These are phyloP conservation scores for Pterula multifida DNA, from an alignment of 1,284 basidiomycete genomes.

Conservation along the genomic window DNA sequence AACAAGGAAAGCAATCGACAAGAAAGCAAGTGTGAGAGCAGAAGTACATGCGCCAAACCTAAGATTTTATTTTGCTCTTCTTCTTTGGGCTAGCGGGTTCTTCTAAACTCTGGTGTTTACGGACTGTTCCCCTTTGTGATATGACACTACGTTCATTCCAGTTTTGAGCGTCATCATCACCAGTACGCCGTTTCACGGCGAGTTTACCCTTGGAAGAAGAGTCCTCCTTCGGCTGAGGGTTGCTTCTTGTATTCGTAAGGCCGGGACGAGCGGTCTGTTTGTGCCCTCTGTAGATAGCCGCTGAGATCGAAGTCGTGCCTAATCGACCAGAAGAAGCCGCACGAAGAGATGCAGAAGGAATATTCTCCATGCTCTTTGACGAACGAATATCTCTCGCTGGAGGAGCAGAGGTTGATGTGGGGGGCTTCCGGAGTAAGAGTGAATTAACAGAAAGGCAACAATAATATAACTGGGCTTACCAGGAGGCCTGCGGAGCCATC, in stretches of 20 bases:
- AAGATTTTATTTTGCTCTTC: not conserved
- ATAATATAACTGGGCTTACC: not conserved
- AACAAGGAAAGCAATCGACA: not conserved
- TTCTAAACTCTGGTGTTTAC: not conserved
- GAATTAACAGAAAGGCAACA: not conserved
- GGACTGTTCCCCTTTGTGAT: not conserved
- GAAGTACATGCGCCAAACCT: not conserved
- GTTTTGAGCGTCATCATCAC: too few relatives aligned
- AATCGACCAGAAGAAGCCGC: not conserved
- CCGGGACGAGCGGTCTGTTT: too few relatives aligned
- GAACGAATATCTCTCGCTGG: not conserved
- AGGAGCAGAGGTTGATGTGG: not conserved
- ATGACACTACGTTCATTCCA: too few relatives aligned
- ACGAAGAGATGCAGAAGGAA: not conserved
- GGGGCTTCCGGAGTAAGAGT: not conserved
- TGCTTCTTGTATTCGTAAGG: too few relatives aligned
- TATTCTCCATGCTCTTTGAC: not conserved
- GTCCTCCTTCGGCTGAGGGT: too few relatives aligned
- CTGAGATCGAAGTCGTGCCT: not conserved
- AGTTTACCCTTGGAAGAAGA: too few relatives aligned
- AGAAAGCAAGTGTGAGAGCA: not conserved
- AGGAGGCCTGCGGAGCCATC: not conserved
- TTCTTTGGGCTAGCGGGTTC: not conserved
- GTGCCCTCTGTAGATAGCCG: not conserved
- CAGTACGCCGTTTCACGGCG: too few relatives aligned